Conservation (phyloP, 805 yeast species). For the Candida taoyuanica region DNA sequence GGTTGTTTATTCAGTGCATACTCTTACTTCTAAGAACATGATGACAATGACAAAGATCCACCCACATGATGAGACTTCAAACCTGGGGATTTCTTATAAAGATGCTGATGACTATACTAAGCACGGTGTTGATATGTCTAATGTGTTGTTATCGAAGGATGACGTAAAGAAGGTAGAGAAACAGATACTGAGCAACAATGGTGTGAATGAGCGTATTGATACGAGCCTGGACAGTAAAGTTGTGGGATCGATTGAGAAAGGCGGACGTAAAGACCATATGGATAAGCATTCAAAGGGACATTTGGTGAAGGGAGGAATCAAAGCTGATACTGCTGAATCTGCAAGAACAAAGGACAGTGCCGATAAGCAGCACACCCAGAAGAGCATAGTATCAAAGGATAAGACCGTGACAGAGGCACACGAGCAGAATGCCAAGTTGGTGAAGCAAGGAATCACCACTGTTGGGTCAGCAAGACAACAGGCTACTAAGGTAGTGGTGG, state of each 20-base stretch:
- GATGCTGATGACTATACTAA: conserved; percentile 13
- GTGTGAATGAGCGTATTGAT: conserved; percentile 14
- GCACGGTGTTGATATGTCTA: conserved; percentile 5
- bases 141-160: neutral
- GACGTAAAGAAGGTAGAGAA: neutral
- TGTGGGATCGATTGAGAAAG: conserved; percentile 13
- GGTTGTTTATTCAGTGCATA: conserved; percentile 4
- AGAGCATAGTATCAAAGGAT: no score
- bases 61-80: neutral
- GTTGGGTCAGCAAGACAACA: no score
- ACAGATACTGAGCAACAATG: conserved; percentile 1
- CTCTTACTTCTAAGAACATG: neutral
- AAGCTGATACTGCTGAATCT: no score
- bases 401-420: no score
- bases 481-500: conserved; percentile 8
- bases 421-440: no score
- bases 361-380: neutral
- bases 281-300: neutral
- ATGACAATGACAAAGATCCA: neutral
- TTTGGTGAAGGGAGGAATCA: neutral
- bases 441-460: no score
- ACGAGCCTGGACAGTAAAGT: conserved; percentile 16
- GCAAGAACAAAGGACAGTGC: neutral
- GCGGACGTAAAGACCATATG: neutral
- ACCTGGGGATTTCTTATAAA: conserved; percentile 1